A percentile compares a stretch with the other conserved stretches of the same genome.
These are phyloP conservation scores for Leccinum huronense DNA, from an alignment of 1,284 basidiomycete genomes.

Conservation along the genomic window DNA sequence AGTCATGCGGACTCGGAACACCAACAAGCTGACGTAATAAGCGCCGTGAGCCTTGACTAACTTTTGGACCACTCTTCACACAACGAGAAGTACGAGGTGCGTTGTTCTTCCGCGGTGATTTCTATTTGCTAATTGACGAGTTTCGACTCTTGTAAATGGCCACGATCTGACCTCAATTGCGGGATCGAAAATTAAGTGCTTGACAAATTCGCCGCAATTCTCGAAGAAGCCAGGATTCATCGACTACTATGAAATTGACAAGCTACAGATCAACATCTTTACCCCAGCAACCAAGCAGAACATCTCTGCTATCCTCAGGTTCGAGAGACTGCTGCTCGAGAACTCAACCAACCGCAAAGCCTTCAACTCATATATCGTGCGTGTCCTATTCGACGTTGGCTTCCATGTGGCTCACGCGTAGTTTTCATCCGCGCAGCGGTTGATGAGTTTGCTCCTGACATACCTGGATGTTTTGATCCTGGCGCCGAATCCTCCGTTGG, in stretches of 20 bases:
- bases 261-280: conserved; percentile 81
- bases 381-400: conserved; percentile 33
- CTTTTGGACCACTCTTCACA: too few relatives aligned
- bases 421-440: conserved; percentile 53
- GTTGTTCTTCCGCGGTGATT: too few relatives aligned
- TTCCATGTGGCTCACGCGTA: conserved; percentile 21
- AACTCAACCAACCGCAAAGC: conserved; percentile 98
- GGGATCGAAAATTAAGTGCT: conserved; percentile 83
- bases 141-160: conserved; percentile 89
- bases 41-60: too few relatives aligned
- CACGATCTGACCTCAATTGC: conserved; percentile 93
- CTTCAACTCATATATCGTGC: conserved; percentile 94
- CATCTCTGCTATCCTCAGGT: conserved; percentile 81
- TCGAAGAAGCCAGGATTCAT: conserved; percentile 73
- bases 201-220: conserved; percentile 90
- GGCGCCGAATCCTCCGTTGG: conserved; percentile 79
- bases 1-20: too few relatives aligned
- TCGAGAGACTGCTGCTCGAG: conserved; percentile 89
- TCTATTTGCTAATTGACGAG: conserved; percentile 21
- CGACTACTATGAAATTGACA: conserved; percentile 76
- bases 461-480: conserved; percentile 88
- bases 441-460: conserved; percentile 86
- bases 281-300: conserved; percentile 74
- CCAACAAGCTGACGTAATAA: too few relatives aligned
- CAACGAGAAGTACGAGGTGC: too few relatives aligned